These are phyloP conservation scores for Macrocystidia cucumis DNA, from an alignment of 1,284 basidiomycete genomes.

Conservation along the genomic window DNA sequence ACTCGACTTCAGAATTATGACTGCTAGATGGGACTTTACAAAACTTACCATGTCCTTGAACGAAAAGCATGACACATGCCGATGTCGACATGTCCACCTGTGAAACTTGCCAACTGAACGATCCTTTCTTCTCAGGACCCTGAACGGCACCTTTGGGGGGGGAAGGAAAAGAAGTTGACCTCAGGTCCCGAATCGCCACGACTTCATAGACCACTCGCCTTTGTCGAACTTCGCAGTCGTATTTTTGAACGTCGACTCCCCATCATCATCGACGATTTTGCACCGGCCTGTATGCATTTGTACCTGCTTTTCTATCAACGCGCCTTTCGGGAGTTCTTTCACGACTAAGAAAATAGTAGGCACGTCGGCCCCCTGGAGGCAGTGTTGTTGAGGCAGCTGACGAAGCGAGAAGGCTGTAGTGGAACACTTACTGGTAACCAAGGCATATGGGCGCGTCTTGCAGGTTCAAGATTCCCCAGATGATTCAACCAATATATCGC, in stretches of 20 bases:
- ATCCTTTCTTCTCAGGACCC: too few relatives aligned
- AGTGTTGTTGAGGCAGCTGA: constrained; percentile 6
- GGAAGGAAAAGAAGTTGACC: too few relatives aligned
- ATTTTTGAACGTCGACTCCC: constrained; percentile 22
- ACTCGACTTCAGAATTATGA: too few relatives aligned
- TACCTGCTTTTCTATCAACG: constrained; percentile 68
- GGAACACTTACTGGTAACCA: too few relatives aligned
- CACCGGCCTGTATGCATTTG: constrained; percentile 58
- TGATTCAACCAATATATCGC: constrained; percentile 60
- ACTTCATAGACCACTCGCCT: constrained; percentile 22
- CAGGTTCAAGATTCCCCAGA: constrained; percentile 27
- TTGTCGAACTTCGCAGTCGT: too few relatives aligned
- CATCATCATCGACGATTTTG: constrained; percentile 36
- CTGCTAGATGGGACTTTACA: constrained; percentile 2
- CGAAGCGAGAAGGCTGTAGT: too few relatives aligned
- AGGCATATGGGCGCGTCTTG: constrained; percentile 33
- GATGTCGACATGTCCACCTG: constrained; percentile 28
- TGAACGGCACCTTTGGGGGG: too few relatives aligned
- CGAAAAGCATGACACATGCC: constrained; percentile 35
- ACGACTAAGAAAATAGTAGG: constrained; percentile 67
- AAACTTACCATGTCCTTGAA: constrained; percentile 29
- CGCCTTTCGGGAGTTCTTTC: constrained; percentile 70
- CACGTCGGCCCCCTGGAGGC: constrained; percentile 12
- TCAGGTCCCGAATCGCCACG: not conserved
- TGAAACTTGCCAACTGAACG: constrained; percentile 39